Evolutionary conservation across 164 flowering plant genomes (phyloP), one percentile per base, ranked within the genome.

Genomic region (Liquidambar formosana): DNA sequence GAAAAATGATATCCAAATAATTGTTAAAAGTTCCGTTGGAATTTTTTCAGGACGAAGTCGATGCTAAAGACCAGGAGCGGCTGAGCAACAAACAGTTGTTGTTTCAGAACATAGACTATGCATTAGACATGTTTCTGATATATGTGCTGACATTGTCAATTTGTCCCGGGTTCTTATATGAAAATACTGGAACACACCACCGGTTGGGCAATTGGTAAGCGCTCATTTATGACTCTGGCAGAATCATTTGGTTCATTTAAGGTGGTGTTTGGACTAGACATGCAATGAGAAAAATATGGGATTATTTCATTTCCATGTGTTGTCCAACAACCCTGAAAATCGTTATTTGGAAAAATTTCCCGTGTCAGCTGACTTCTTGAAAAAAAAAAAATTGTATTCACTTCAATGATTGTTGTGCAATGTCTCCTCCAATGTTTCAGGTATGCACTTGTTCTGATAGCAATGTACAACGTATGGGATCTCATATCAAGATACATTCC

Each of bases 141-240:
- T 88, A 82, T 68, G 83, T 86, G 4, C 66, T 88, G 46, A 86
- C 89, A 9, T 65, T 88, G 51, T 84, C 92, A 44, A 86, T 88
- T 61, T 78, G 84, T 69, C 90, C 90, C 4, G 92, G 89, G 1
- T 88, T 88, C 77, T 54, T 88, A 49, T 84, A 65, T 52, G 92
- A 88, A 63, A 77, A 88, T 66, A 88, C 89, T 23, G 89, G 92
- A 22, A 0, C 71, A 4, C 92, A 88, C 68, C 61, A 70, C 23
- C 22, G 14, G 33, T 70, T 86, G 47, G 89, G 88, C 4, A 23
- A 78, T 65, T 88, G 92, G 92, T 84, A 76, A 64, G 75, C 53
- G 6, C 41, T 33, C 41, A 33, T 33, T 33, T 33, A 33, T 33
- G 41, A 6, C 41, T 2, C 41, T 2, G 41, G 41, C 41, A 33